Evolutionary conservation across 257 asterid species (phyloP), one percentile per base, ranked within the genome.

Genomic region (Anisodus acutangulus): DNA sequence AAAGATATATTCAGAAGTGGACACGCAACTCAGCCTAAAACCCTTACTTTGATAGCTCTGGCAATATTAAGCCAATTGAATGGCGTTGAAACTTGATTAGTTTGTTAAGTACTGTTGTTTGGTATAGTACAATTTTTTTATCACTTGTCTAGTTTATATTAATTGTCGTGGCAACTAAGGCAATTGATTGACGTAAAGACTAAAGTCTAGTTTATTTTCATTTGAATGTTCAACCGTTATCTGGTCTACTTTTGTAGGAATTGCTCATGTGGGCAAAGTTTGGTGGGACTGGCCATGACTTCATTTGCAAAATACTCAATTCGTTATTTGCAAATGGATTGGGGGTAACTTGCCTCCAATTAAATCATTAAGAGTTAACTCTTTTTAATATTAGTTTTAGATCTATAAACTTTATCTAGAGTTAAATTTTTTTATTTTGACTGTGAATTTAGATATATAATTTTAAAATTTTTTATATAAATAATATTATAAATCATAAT

Each of bases 31-130:
- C 51, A 31, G 6, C 70, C 80, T 41, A 53, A 31, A 83, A 83
- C 55, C 81, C 81, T 83, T 83, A 68, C 59, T 68, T 83, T 57
- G 80, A 41, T 41, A 41, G 45, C 45, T 41, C 45, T 41, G 45
- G 45, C 45, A 41, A 41, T 41, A 41, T 41, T 41, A 41, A 41
- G 45, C 45, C 45, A 41, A 41, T 58, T 58, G 63, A 58, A 19
- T 13, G 16, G 19, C 5, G 15, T 57, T 57, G 7, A 57, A 19
- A 57, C 9, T 41, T 41, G 45, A 41, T 3, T 41, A 41, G 45
- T 41, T 41, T 41, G 45, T 41, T 15, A 58, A 58, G 63, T 58
- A 58, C 64, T 58, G 64, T n/a, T 6, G 2, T 58, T 8, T 17
- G 64, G 16, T 58, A 8, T 6, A 2, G 0, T 41, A 58, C 64